A percentile compares a stretch with the other conserved stretches of the same genome.
Evolutionary conservation across 208 protist species (phyloP).

Genomic region (Ichthyophonus hoferi): DNA sequence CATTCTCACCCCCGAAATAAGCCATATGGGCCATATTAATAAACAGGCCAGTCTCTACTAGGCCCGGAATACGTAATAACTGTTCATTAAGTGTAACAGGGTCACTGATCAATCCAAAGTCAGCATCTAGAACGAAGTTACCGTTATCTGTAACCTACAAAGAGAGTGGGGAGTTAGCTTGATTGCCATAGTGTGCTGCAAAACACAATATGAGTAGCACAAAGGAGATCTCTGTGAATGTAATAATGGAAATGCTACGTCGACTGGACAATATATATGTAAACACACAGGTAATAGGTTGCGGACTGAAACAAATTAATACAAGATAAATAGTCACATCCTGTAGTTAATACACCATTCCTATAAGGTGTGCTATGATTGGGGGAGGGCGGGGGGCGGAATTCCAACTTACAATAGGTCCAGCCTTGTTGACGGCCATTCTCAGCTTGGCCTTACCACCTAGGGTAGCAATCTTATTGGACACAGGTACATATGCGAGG

Average conservation of each 20-base stretch:
- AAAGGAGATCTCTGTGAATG: too few relatives aligned
- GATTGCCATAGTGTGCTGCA: background rate
- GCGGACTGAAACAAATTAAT: too few relatives aligned
- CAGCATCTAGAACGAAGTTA: constrained; percentile 62
- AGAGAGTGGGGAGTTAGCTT: background rate
- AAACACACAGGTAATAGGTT: too few relatives aligned
- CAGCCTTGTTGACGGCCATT: constrained; percentile 59
- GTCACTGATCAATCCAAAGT: constrained; percentile 51
- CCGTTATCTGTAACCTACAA: constrained; percentile 61
- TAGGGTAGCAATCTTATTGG: constrained; percentile 23
- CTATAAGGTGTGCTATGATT: background rate
- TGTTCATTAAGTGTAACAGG: constrained; percentile 30
- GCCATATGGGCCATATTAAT: constrained; percentile 49
- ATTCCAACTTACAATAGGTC: constrained; percentile 39
- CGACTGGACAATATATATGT: too few relatives aligned
- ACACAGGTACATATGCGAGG: constrained; percentile 47
- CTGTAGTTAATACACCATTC: too few relatives aligned
- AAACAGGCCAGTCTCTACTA: constrained; percentile 55
- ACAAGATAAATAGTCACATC: too few relatives aligned
- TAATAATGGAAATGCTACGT: too few relatives aligned
- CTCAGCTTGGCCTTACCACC: constrained; percentile 32
- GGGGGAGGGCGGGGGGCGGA: background rate
- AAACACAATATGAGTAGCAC: too few relatives aligned
- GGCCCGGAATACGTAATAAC: constrained; percentile 45
- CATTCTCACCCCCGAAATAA: constrained; percentile 43